These are phyloP conservation scores for Rubus idaeus DNA, from an alignment of 306 rosid genomes.

Conservation along the genomic window DNA sequence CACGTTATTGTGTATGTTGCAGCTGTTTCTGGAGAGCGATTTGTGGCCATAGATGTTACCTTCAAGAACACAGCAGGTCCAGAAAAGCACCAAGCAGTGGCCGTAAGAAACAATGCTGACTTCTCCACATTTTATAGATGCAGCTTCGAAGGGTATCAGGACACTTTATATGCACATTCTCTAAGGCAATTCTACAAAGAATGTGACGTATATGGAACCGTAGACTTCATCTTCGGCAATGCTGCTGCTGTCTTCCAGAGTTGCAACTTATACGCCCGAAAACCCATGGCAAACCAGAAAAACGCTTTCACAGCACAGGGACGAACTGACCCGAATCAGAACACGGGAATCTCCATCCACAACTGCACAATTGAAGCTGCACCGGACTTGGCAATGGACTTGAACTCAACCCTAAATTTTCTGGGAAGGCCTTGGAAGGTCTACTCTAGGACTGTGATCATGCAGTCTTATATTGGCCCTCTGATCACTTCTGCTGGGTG, in stretches of 20 bases:
- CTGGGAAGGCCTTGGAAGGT: constrained; percentile 70
- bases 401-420: constrained; percentile 30
- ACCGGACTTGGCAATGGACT: constrained; percentile 43
- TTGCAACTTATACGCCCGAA: constrained; percentile 58
- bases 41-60: constrained; percentile 68
- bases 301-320: constrained; percentile 73
- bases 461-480: constrained; percentile 71
- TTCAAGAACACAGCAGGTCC: constrained; percentile 87
- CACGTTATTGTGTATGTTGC: constrained; percentile 4
- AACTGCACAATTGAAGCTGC: constrained; percentile 68
- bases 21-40: constrained; percentile 78
- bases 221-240: constrained; percentile 77
- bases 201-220: constrained; percentile 68
- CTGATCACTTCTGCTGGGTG: constrained; percentile 59
- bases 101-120: constrained; percentile 69
- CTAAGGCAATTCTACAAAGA: constrained; percentile 73
- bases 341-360: constrained; percentile 71
- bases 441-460: constrained; percentile 68
- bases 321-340: constrained; percentile 62
- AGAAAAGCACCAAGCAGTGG: constrained; percentile 81
- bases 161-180: constrained; percentile 80
- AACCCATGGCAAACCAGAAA: constrained; percentile 46
- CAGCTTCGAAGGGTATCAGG: constrained; percentile 86
- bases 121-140: constrained; percentile 75
- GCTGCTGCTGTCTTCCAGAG: constrained; percentile 74